These are phyloP conservation scores for Erodium maritimum DNA, from an alignment of 345 rosid species.

Conservation along the genomic window DNA sequence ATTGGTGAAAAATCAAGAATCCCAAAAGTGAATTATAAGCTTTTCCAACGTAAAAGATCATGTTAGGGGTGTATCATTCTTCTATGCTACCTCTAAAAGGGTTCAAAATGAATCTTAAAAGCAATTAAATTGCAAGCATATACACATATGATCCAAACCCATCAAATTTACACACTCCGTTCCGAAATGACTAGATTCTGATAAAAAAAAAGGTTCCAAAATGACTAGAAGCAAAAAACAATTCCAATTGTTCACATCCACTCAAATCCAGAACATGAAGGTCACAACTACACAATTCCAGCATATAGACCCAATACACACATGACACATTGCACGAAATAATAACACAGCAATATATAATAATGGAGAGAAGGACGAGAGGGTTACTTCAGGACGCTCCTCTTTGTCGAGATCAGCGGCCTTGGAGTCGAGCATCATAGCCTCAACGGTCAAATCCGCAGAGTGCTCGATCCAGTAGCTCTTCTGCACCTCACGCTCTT, in stretches of 20 bases:
- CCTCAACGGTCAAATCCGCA: slow-evolving; percentile 56
- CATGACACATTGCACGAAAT: no score
- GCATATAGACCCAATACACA: no score
- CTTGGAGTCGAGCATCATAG: slow-evolving; percentile 93
- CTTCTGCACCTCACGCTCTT: slow-evolving; percentile 68
- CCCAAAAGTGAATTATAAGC: background rate
- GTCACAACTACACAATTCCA: no score
- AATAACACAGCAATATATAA: background rate
- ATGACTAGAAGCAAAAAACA: background rate
- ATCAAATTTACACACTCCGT: no score
- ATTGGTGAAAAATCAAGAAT: background rate
- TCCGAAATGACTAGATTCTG: background rate
- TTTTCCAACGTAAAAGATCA: background rate
- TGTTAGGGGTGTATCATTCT: no score
- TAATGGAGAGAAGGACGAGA: no score
- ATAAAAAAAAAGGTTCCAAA: background rate
- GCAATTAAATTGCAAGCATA: background rate
- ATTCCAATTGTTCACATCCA: no score
- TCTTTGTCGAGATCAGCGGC: slow-evolving; percentile 94
- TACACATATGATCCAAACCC: background rate
- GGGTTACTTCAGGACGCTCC: slow-evolving; percentile 79
- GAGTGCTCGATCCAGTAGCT: slow-evolving; percentile 83
- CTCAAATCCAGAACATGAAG: no score
- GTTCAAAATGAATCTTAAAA: no score
- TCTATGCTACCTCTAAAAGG: no score